Base-by-base conservation (phyloP, 1,139 yeast genomes). In the Geotrichum carabidarum region DNA sequence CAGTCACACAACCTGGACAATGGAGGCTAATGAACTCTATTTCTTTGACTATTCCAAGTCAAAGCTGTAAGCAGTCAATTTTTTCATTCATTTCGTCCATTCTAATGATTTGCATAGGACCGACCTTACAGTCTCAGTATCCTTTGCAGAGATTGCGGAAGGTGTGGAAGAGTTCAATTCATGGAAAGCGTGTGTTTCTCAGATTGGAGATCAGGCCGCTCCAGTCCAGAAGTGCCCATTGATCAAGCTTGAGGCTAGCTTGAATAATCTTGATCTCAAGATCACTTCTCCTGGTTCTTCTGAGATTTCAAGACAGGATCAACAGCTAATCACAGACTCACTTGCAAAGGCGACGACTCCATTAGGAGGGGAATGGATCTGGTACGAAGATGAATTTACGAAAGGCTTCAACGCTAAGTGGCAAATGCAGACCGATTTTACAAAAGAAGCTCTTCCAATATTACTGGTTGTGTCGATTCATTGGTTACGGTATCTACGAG, bases 301-400 rank as follows among this genome's bases (percentile, higher is more conserved):
- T 41, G 31, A 15, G 12, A 14, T 12, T 9, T 8, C 27, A 8
- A 15, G 15, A 5, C 6, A 18, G 12, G 27, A 44, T 11, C 12
- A 18, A 11, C 17, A 6, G 4, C n/a, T 18, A 30, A 50, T 50
- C n/a, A 34, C 53, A 14, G 37, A 40, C 9, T 7, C 53, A 8
- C 38, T 60, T 17, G 54, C 57, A 18, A 50, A 57, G n/a, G 48
- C 56, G 8, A 37, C 43, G 6, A 22, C 27, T n/a, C 62, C 64
- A 8, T 40, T 59, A n/a, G 38, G 36, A 2, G 63, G 63, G 12
- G 59, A 57, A 32, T 63, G 63, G 63, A 54, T 58, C 11, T 63
- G 65, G 65, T 54, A 49, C 45, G 52, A 59, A 27, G 57, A 53
- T 17, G 63, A 58, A 31, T 37, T 53, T 22, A 44, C 62, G 12